These are phyloP conservation scores for Spizellomyces punctatus DNA, from an alignment of 192 early-diverging fungal genomes.

Conservation along the genomic window DNA sequence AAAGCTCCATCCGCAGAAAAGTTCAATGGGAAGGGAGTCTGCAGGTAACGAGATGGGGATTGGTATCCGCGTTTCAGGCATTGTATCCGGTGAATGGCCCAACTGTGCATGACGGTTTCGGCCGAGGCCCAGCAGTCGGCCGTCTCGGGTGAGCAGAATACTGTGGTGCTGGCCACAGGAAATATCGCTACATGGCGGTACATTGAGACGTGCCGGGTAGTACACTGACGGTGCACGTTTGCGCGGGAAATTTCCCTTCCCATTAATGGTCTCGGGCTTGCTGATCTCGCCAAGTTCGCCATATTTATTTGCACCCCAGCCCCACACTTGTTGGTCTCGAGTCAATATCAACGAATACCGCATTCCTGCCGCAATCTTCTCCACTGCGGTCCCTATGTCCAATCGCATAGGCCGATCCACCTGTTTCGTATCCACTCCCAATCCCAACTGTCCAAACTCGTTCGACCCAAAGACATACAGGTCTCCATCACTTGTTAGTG, in stretches of 20 bases:
- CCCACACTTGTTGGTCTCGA: conserved; percentile 49
- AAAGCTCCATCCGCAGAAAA: conserved; percentile 67
- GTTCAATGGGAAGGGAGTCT: neutral
- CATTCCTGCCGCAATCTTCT: conserved; percentile 25
- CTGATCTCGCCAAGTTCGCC: conserved; percentile 50
- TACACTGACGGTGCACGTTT: conserved; percentile 12
- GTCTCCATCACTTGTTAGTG: conserved; percentile 9
- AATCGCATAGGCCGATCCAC: neutral
- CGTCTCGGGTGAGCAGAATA: conserved; percentile 18
- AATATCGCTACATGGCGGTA: conserved; percentile 27
- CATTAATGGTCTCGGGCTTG: no score
- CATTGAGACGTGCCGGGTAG: neutral
- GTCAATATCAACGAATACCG: conserved; percentile 37
- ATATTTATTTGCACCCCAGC: conserved; percentile 55
- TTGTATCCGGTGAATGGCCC: conserved; percentile 17
- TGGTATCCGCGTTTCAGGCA: neutral
- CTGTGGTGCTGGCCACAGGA: conserved; percentile 35
- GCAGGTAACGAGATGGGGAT: neutral
- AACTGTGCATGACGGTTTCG: conserved; percentile 64
- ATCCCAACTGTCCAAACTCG: conserved; percentile 28
- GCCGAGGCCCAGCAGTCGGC: conserved; percentile 52
- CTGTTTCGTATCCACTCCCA: neutral
- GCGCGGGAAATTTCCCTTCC: neutral
- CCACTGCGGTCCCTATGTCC: neutral
- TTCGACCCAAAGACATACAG: conserved; percentile 36